Base-by-base conservation (phyloP, 495 filamentous ascomycete species). In the Tuber umbilicatum region DNA sequence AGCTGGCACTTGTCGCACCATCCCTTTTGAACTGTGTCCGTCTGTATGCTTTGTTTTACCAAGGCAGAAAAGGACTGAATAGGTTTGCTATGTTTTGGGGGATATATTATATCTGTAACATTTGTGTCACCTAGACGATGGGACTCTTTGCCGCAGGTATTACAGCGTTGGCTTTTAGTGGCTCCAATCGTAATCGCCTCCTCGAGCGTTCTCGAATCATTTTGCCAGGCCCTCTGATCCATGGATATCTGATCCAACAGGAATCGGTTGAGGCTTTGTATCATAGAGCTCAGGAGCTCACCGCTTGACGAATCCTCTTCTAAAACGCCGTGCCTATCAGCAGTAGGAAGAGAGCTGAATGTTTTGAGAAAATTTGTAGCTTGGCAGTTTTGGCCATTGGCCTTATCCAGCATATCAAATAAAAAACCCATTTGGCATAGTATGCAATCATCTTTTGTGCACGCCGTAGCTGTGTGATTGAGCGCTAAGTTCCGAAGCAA, bases 371-470 rank as follows among this genome's bases (percentile, higher is more conserved):
- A 89, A 81, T 99, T 99, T 1, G 94, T 97, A n/a, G 95, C 95
- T 79, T 97, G 95, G 79, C 96, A 98, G 75, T 94, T 95, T 73
- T 92, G 90, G 2, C 94, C 95, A 78, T 90, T 90, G 10, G 94
- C 94, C 81, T 97, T 98, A 78, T 97, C 92, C 43, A 99, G 86
- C 95, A 99, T 99, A 81, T 99, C 95, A 79, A 97, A 94, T 31
- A 99, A 85, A 82, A 94, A 99, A 27, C 94, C 95, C 82, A 98
- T 84, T 83, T 99, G 96, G 84, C 95, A 99, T 4, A 98, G 84
- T 47, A 99, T 85, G 84, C 95, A 99, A 60, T 87, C 85, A 60
- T 97, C 94, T 47, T 87, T 87, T 19, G 92, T 85, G 83, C 95
- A 99, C 67, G 89, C 87, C 21, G 91, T 91, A 9, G 95, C 93